phyloP scores from a whole-genome alignment of 208 protist species.

The Vickermania spadyakhi region DNA sequence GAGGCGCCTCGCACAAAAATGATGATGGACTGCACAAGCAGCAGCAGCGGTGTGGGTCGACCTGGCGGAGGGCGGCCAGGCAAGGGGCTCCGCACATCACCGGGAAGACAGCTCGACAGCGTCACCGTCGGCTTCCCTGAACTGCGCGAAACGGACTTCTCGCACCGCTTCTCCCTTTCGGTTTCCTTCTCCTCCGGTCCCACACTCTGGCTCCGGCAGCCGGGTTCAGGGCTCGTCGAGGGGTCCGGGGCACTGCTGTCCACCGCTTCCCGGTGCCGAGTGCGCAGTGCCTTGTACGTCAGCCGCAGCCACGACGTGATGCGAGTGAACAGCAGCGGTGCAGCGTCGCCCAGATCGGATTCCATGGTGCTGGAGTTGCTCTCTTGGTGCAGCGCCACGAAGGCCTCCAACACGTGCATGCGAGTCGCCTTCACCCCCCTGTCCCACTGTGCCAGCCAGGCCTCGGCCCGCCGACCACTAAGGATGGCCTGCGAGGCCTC shows the following conservation, averaged over 20 bases:
- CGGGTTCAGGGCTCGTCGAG: neutral
- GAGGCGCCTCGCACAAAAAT: conserved; percentile 68
- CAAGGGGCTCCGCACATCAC: neutral
- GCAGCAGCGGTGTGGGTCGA: conserved; percentile 17
- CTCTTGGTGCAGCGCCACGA: conserved; percentile 44
- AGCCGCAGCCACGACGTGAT: conserved; percentile 78
- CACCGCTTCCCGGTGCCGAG: neutral
- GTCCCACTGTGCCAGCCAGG: conserved; percentile 68
- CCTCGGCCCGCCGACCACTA: conserved; percentile 36
- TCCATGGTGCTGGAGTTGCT: conserved; percentile 61
- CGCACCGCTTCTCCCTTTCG: neutral
- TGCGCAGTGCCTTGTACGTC: conserved; percentile 34
- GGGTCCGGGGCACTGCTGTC: neutral
- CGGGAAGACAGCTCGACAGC: neutral
- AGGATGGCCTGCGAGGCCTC: conserved; percentile 17
- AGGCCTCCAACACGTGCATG: conserved; percentile 49
- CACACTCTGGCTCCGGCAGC: neutral
- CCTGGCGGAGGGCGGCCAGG: neutral
- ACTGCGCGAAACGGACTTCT: neutral
- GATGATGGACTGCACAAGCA: conserved; percentile 41
- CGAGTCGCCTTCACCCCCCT: conserved; percentile 25
- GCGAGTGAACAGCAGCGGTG: conserved; percentile 71
- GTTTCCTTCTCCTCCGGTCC: neutral
- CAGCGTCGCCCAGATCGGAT: conserved; percentile 57
- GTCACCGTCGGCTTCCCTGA: neutral